Evolutionary conservation across 2,329 filamentous ascomycete species (phyloP), one percentile per base, ranked within the genome.

Genomic region (Thelonectria rubi): DNA sequence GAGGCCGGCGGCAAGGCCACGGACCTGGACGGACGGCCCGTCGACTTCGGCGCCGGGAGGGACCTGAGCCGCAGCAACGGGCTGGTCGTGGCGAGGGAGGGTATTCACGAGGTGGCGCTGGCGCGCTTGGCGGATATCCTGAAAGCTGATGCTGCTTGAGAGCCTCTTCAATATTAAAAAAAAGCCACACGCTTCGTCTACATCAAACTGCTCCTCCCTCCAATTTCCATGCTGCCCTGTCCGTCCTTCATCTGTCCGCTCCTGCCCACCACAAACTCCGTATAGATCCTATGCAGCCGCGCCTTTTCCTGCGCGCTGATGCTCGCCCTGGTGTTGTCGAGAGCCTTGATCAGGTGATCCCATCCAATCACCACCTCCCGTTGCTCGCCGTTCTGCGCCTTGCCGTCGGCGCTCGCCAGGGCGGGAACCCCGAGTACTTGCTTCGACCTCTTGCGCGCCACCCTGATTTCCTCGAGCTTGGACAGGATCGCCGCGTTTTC

Each of bases 161-260:
- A 46, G 42, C n/a, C 43, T n/a, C 30, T 11, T 39, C 43, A 30
- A 7, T 20, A 20, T 30, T n/a, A 17, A 47, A 30, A 30, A 30
- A 30, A 9, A 30, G 26, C 26, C 26, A 30, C 5, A 30, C 26
- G 7, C 26, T 9, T 30, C 10, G 26, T 30, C 26, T 78, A 97
- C 95, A 98, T 98, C 78, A 99, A 82, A 78, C 93, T 98, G 70
- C 91, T 94, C 74, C 95, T 84, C 14, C 94, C 95, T 8, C 95
- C 95, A 78, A 99, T 88, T 78, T 98, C 95, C 76, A 89, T 96
- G 58, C 91, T 91, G 0, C 91, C 93, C 78, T 98, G 92, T 2
- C 95, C 95, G 77, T 91, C 94, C 62, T 89, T 92, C 92, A 99
- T 93, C 81, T 98, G 94, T 8, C 95, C 95, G 76, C 94, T 97